A percentile compares a stretch with the other conserved stretches of the same genome.
phyloP scores from a whole-genome alignment of 176 grass and related monocot species.

The Triticum monococcum region DNA sequence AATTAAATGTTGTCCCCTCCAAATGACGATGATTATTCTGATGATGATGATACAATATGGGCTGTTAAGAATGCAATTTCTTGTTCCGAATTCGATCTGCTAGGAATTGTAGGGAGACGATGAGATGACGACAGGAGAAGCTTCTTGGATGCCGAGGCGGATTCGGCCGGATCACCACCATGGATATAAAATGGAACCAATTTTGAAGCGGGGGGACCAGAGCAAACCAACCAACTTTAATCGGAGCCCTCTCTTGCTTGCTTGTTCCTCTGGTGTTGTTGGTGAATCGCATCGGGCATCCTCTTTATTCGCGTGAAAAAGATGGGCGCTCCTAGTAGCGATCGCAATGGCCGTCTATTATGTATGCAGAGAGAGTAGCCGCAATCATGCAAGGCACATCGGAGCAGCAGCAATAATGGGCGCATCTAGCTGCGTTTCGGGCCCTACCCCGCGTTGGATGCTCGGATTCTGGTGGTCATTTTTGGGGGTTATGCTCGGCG shows the following conservation, averaged over 20 bases:
- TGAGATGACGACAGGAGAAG: background rate
- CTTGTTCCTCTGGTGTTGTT: background rate
- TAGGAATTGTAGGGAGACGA: no score
- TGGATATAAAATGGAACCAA: constrained; percentile 23
- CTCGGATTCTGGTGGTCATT: constrained; percentile 27
- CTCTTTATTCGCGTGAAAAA: constrained; percentile 40
- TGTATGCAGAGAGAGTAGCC: background rate
- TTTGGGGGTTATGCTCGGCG: constrained; percentile 10
- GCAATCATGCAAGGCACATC: background rate
- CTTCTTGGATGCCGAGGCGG: constrained; percentile 28
- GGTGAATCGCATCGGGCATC: background rate
- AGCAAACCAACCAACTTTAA: constrained; percentile 8
- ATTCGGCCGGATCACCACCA: constrained; percentile 17
- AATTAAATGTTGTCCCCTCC: constrained; percentile 15
- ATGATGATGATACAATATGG: constrained; percentile 33
- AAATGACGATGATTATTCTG: constrained; percentile 39
- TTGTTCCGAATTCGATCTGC: background rate
- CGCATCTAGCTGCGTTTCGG: no score
- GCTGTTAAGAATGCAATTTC: constrained; percentile 17
- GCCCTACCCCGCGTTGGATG: no score
- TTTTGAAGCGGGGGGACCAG: constrained; percentile 18
- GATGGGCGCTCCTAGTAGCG: background rate
- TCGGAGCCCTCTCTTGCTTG: background rate
- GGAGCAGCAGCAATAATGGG: background rate
- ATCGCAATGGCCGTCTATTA: no score